phyloP scores from a whole-genome alignment of 2,329 filamentous ascomycete species.

The Ophiostoma populinum region DNA sequence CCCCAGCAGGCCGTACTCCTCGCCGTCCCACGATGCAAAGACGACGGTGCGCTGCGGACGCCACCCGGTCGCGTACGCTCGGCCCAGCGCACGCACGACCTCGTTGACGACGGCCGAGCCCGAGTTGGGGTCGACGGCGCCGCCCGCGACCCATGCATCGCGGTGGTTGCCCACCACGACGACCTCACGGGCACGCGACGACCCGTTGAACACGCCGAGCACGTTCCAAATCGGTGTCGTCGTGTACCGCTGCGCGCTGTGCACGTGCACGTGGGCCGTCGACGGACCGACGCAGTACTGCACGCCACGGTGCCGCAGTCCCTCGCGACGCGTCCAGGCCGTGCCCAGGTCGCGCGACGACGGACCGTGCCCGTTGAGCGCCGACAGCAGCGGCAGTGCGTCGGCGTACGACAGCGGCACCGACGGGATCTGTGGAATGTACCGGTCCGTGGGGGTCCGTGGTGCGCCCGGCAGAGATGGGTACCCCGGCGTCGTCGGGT shows the following conservation, averaged over 20 bases:
- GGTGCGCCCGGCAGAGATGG: conserved; percentile 81
- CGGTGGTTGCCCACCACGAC: conserved; percentile 73
- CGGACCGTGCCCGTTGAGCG: conserved; percentile 77
- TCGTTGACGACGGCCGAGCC: conserved; percentile 69
- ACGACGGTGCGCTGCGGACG: conserved; percentile 79
- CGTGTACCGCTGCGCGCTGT: conserved; percentile 67
- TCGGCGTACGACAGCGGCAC: conserved; percentile 13
- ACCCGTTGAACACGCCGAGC: conserved; percentile 82
- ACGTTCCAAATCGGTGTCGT: conserved; percentile 80
- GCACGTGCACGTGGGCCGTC: conserved; percentile 53
- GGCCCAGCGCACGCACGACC: conserved; percentile 55
- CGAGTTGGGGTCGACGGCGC: conserved; percentile 66
- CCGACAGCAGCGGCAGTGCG: conserved; percentile 17
- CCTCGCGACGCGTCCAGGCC: conserved; percentile 52
- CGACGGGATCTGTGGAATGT: conserved; percentile 74
- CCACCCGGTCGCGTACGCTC: conserved; percentile 55
- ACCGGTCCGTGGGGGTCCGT: conserved; percentile 49
- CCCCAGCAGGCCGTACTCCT: conserved; percentile 74
- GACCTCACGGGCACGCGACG: conserved; percentile 59
- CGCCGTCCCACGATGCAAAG: conserved; percentile 68
- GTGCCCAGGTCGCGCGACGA: conserved; percentile 56
- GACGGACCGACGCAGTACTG: conserved; percentile 75
- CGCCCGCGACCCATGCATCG: conserved; percentile 57
- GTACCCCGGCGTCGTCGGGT: conserved; percentile 88
- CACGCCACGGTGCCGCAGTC: conserved; percentile 63